Percentiles rank a stretch among this genome's conserved stretches.
Conservation (phyloP, 2,329 filamentous ascomycete genomes). For the Curvularia spicifera region DNA sequence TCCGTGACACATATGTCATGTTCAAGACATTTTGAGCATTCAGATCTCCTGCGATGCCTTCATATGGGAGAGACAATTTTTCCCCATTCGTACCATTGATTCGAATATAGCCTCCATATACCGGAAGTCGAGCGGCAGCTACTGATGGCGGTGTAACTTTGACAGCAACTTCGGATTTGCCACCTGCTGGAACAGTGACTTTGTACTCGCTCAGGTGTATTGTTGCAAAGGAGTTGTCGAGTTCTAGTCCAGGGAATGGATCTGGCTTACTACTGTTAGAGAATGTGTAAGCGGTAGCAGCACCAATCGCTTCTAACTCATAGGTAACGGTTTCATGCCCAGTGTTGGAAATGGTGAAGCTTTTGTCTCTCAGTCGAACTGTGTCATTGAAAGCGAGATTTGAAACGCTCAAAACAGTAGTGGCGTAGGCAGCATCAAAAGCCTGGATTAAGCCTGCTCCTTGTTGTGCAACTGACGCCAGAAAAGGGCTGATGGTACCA, state of each 20-base stretch:
- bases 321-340: constrained; percentile 17
- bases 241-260: not conserved
- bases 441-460: constrained; percentile 27
- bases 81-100: constrained; percentile 5
- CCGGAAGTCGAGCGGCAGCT: not conserved
- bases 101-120: constrained; percentile 3
- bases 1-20: not conserved
- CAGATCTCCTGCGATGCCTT: not conserved
- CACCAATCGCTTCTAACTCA: constrained; percentile 16
- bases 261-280: not conserved
- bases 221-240: not conserved
- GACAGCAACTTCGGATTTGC: not conserved
- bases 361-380: constrained; percentile 27
- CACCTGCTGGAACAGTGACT: not conserved
- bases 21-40: not conserved
- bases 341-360: constrained; percentile 28
- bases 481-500: not conserved
- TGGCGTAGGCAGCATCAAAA: constrained; percentile 22
- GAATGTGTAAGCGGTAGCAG: constrained; percentile 23
- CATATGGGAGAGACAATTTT: not conserved
- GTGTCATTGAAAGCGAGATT: constrained; percentile 28
- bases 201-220: constrained; percentile 1
- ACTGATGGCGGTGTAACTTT: not conserved
- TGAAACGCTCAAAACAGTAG: constrained; percentile 14
- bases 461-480: constrained; percentile 30